Base-by-base conservation (phyloP, 371 early-diverging fungal species). In the Haplosporangium sp. region DNA sequence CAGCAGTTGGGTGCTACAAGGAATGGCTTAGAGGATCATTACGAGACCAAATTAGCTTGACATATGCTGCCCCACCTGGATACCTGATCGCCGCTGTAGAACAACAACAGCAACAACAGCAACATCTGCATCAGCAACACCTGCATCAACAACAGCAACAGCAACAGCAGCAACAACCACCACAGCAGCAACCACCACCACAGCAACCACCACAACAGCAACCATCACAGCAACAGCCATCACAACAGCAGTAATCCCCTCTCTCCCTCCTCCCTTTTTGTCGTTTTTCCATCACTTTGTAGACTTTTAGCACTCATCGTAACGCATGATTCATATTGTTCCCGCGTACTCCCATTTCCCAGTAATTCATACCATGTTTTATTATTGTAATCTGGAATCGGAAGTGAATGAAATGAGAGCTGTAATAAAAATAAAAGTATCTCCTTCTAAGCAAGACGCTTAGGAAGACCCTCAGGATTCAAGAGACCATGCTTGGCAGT, bases 21-120 rank as follows among this genome's bases (percentile, higher is more conserved):
- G 90, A 91, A 8, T 85, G 85, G 72, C 73, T 93, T 40, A 74
- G 93, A 50, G 82, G 83, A 50, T 83, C 87, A 20, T 65, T 92
- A 29, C 66, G 90, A 23, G 85, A 87, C 54, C 83, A 86, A 81
- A 93, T 93, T 69, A 84, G 81, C 38, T 14, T 59, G 12, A 62
- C 41, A 1, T 50, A 64, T 12, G 41, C 51, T 21, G 45, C 61
- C 6, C 81, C 71, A 41, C 55, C 81, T 0, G 40, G 42, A 3
- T 41, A 54, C 18, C 11, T 76, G 47, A 54, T 40, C 1, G 59
- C 55, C 0, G 57, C 67, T n/a, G 77, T 76, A 2, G 59, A 60
- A 40, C 64, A 58, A 29, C 61, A 60, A 37, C 64, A 65, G n/a
- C 66, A 61, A 23, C 64, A 62, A 18, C 69, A 64, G 23, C 56